Evolutionary conservation across 306 rosid genomes (phyloP), one percentile per base, ranked within the genome.

Genomic region (Trifolium dubium): DNA sequence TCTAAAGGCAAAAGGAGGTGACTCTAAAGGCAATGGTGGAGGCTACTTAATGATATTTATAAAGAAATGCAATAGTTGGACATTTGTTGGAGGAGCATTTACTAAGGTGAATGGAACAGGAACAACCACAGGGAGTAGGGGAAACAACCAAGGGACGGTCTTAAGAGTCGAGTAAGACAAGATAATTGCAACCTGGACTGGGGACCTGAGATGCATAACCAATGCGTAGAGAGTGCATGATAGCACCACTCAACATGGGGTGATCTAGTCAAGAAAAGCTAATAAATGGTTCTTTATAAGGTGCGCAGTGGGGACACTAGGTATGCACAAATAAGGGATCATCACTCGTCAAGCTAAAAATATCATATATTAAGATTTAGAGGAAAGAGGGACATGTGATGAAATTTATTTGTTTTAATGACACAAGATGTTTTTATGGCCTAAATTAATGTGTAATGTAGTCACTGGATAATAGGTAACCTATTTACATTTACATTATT

Each of bases 401-500:
- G 50, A 44, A 44, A 44, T 44, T 12, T 4, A 44, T 44, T 44
- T 44, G 15, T 44, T 44, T 44, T 12, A 44, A 44, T 44, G 50
- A 44, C 15, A 44, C 15, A 44, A 8, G 50, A 44, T 43, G n/a
- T 43, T 11, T 4, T 43, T 44, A 12, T 12, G 50, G n/a, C n/a
- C 13, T 43, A 4, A 11, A 43, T 43, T 11, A 11, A 43, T 37
- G n/a, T 43, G 49, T 43, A 11, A 43, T 43, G 49, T 11, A 43
- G 10, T 43, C 49, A 11, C 5, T 10, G 10, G 47, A 41, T 40
- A 40, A 40, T 10, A 40, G 10, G 2, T 41, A 41, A 43, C 1
- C 18, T 49, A 49, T 49, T 49, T 49, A 49, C 54, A 60, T n/a
- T n/a, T n/a, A n/a, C n/a, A n/a, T 60, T 60, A 61, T 34, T 62